Percentiles rank a stretch among this genome's conserved stretches.
Evolutionary conservation across 2,329 filamentous ascomycete genomes (phyloP).

Genomic region (Aspergillus novoparasiticus): DNA sequence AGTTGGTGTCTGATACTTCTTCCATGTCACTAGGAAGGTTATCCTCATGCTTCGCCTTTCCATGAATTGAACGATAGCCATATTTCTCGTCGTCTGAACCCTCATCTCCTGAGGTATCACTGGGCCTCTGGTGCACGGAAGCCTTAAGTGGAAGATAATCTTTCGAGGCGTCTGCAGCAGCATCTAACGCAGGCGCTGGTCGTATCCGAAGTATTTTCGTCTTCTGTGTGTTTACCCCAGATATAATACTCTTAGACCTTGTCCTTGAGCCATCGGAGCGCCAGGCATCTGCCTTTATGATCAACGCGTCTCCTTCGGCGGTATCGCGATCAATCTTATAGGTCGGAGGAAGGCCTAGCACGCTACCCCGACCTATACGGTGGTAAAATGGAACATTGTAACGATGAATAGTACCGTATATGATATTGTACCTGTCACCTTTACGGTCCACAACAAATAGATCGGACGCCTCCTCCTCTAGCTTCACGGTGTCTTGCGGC

Average conservation of each 20-base stretch:
- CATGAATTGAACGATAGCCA: conserved; percentile 68
- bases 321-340: conserved; percentile 69
- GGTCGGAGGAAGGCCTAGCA: conserved; percentile 66
- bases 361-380: conserved; percentile 66
- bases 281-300: conserved; percentile 36
- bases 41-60: conserved; percentile 57
- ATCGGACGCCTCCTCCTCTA: conserved; percentile 25
- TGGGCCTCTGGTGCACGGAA: conserved; percentile 42
- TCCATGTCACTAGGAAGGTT: conserved; percentile 52
- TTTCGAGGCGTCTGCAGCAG: conserved; percentile 24
- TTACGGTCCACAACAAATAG: conserved; percentile 69
- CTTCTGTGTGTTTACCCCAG: conserved; percentile 26
- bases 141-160: conserved; percentile 38
- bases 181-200: conserved; percentile 19
- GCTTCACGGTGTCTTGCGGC: conserved; percentile 17
- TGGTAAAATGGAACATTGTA: conserved; percentile 72
- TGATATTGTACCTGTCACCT: conserved; percentile 74
- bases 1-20: conserved; percentile 52
- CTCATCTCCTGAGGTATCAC: conserved; percentile 29
- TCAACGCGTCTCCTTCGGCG: conserved; percentile 40
- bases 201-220: conserved; percentile 30
- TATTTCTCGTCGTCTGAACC: conserved; percentile 54
- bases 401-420: conserved; percentile 73
- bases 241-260: conserved; percentile 47
- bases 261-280: conserved; percentile 48